Percentiles rank a stretch among this genome's conserved stretches.
These are phyloP conservation scores for Phytophthora vignae DNA, from an alignment of 352 stramenopile species.

Conservation along the genomic window DNA sequence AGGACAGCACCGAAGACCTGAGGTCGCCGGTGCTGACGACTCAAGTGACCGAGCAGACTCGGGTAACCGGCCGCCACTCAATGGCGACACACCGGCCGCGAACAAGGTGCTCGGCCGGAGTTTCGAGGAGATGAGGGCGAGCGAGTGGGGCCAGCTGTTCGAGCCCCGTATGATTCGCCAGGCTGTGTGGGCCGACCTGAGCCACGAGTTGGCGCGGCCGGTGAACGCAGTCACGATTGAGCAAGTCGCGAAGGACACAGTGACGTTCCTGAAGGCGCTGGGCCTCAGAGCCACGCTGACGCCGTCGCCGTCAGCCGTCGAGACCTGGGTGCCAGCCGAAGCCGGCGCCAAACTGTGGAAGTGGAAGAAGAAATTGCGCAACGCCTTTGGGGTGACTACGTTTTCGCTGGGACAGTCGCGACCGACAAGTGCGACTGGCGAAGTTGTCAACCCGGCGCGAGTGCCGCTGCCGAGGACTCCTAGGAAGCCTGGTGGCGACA, in stretches of 20 bases:
- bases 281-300: not conserved
- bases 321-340: not conserved
- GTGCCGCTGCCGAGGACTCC: not conserved
- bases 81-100: not conserved
- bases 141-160: no score
- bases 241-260: slow-evolving; percentile 4
- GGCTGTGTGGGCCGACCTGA: no score
- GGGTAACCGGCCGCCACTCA: not conserved
- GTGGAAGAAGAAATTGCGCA: slow-evolving; percentile 15
- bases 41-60: not conserved
- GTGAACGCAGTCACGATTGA: not conserved
- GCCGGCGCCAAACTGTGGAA: not conserved
- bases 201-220: not conserved
- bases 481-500: not conserved
- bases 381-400: not conserved
- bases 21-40: not conserved
- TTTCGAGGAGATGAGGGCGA: not conserved
- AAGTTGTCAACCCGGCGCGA: no score
- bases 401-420: not conserved
- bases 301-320: not conserved
- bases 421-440: not conserved
- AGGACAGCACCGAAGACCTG: not conserved
- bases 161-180: no score
- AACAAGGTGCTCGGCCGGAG: not conserved
- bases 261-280: not conserved